phyloP scores from a whole-genome alignment of 2,329 filamentous ascomycete genomes.

The Chaetomium globosum region DNA sequence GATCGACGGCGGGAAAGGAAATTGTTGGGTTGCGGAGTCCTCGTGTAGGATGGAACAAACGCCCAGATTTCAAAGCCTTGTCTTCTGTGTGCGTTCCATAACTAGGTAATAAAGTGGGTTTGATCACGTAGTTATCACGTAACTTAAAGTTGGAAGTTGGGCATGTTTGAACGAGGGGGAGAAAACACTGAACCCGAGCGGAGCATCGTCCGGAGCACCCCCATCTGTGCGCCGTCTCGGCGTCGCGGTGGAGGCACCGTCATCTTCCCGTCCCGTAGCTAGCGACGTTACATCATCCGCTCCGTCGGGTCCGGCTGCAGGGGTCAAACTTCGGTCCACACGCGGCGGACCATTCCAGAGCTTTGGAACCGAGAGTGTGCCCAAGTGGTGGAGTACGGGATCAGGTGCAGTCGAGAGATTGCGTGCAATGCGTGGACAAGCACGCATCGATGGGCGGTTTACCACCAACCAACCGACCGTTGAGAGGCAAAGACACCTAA shows the following conservation, averaged over 20 bases:
- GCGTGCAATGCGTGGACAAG: neutral
- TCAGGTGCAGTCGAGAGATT: neutral
- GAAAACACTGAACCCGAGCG: neutral
- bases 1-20: neutral
- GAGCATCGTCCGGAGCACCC: neutral
- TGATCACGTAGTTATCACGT: neutral
- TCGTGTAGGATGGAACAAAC: neutral
- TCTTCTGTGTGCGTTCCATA: neutral
- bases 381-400: neutral
- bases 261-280: slow-evolving; percentile 10
- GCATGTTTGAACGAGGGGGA: neutral
- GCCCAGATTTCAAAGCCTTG: neutral
- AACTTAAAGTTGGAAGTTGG: neutral
- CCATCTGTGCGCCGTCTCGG: slow-evolving; percentile 3
- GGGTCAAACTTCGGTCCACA: slow-evolving; percentile 11
- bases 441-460: neutral
- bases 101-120: neutral
- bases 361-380: slow-evolving; percentile 4
- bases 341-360: neutral
- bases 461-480: neutral
- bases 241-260: slow-evolving; percentile 2
- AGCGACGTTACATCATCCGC: slow-evolving; percentile 25
- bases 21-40: neutral
- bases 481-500: neutral
- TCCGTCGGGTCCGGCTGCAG: slow-evolving; percentile 18